Conservation (phyloP, 148 eudicot genomes). For the Silene latifolia region DNA sequence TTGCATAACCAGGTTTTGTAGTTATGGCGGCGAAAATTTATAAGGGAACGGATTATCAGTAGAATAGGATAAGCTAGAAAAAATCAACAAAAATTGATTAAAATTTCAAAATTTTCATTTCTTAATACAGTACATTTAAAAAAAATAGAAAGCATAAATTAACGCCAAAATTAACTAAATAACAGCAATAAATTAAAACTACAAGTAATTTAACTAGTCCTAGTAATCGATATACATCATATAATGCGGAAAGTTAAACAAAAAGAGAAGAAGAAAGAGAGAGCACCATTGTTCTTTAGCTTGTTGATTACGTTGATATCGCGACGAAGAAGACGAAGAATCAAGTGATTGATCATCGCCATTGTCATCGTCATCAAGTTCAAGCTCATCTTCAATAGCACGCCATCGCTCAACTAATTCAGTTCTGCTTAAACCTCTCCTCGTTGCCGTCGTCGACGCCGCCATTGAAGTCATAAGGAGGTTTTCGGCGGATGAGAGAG, state of each 20-base stretch:
- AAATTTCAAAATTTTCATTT: no score
- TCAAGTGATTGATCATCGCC: conserved; percentile 11
- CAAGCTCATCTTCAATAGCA: conserved; percentile 52
- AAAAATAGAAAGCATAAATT: background rate
- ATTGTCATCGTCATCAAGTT: conserved; percentile 27
- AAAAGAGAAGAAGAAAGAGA: background rate
- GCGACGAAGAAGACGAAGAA: conserved; percentile 11
- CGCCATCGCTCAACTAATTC: conserved; percentile 81
- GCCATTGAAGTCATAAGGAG: conserved; percentile 2
- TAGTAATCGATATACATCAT: background rate
- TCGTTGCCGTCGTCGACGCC: conserved; percentile 27
- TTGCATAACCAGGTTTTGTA: no score
- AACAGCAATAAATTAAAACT: background rate
- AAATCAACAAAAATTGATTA: no score
- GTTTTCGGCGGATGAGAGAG: conserved; percentile 10
- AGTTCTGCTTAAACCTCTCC: conserved; percentile 33
- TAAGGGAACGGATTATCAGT: no score
- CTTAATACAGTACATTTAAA: background rate
- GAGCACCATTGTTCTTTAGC: conserved; percentile 69
- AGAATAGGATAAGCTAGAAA: no score
- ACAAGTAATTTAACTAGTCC: background rate
- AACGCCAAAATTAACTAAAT: background rate
- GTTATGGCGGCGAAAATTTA: no score
- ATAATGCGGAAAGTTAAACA: background rate
- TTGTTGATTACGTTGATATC: conserved; percentile 44